Evolutionary conservation across 768 basidiomycete species (phyloP).

Genomic region (Neoboletus magnificus): DNA sequence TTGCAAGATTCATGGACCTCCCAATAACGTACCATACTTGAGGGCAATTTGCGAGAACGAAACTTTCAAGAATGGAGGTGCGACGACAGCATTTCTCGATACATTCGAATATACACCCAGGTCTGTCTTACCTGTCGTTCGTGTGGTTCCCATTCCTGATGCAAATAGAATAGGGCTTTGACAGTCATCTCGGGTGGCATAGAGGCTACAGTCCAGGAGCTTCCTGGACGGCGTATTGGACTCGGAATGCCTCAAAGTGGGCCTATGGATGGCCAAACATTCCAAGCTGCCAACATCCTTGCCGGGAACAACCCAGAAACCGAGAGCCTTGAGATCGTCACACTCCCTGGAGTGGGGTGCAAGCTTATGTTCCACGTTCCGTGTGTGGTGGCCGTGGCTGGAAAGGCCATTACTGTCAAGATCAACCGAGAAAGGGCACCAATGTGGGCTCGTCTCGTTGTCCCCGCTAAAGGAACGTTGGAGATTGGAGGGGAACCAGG

Average conservation of each 20-base stretch:
- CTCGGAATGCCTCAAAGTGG: slow-evolving; percentile 62
- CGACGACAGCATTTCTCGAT: slow-evolving; percentile 50
- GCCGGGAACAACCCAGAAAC: slow-evolving; percentile 48
- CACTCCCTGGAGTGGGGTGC: slow-evolving; percentile 42
- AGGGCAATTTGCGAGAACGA: slow-evolving; percentile 39
- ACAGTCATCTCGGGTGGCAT: slow-evolving; percentile 54
- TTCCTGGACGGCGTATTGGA: slow-evolving; percentile 49
- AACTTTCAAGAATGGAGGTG: slow-evolving; percentile 40
- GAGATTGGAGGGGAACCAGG: slow-evolving; percentile 32
- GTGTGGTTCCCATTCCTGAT: background rate
- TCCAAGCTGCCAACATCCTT: slow-evolving; percentile 54
- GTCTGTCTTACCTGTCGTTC: slow-evolving; percentile 24
- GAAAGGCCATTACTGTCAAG: slow-evolving; percentile 42
- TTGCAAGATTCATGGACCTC: slow-evolving; percentile 51
- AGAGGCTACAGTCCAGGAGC: slow-evolving; percentile 57
- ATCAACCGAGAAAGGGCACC: slow-evolving; percentile 37
- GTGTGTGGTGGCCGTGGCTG: slow-evolving; percentile 54
- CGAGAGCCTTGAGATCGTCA: slow-evolving; percentile 56
- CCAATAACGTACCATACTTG: slow-evolving; percentile 58
- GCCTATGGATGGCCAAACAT: slow-evolving; percentile 59
- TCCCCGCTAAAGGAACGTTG: slow-evolving; percentile 45
- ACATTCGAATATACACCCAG: slow-evolving; percentile 40
- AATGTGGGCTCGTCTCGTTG: slow-evolving; percentile 49
- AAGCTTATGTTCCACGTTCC: slow-evolving; percentile 48
- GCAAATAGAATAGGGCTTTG: slow-evolving; percentile 36